A percentile compares a stretch with the other conserved stretches of the same genome.
phyloP scores from a whole-genome alignment of 2,329 filamentous ascomycete species.

The Phialocephala sp. region DNA sequence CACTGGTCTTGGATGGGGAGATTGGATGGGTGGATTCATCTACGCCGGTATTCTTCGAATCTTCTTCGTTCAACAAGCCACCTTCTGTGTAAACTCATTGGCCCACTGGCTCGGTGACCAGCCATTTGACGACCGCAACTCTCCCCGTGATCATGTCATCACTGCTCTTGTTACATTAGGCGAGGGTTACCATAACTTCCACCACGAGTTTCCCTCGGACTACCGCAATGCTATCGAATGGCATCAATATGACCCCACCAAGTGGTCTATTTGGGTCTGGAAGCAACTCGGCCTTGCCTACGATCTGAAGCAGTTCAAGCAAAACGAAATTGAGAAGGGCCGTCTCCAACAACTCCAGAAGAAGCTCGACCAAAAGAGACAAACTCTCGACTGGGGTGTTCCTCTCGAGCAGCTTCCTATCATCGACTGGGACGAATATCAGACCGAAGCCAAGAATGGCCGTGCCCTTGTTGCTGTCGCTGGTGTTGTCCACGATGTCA shows the following conservation, averaged over 20 bases:
- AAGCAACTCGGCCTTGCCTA: slow-evolving; percentile 85
- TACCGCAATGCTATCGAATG: slow-evolving; percentile 92
- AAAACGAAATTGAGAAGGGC: slow-evolving; percentile 92
- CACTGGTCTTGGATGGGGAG: slow-evolving; percentile 79
- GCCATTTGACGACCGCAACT: slow-evolving; percentile 92
- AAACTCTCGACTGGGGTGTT: slow-evolving; percentile 83
- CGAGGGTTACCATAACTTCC: slow-evolving; percentile 94
- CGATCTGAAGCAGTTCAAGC: slow-evolving; percentile 88
- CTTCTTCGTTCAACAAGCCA: slow-evolving; percentile 90
- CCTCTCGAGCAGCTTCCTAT: slow-evolving; percentile 86
- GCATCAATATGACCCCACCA: slow-evolving; percentile 92
- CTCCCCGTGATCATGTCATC: slow-evolving; percentile 84
- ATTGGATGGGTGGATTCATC: slow-evolving; percentile 82
- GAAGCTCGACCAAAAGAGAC: slow-evolving; percentile 88
- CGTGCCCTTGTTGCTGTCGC: slow-evolving; percentile 79
- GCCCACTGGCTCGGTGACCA: slow-evolving; percentile 92
- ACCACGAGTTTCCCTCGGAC: slow-evolving; percentile 92
- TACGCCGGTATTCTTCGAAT: slow-evolving; percentile 86
- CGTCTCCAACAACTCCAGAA: slow-evolving; percentile 88
- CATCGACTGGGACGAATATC: slow-evolving; percentile 85
- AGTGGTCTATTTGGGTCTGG: slow-evolving; percentile 86
- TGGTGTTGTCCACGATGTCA: slow-evolving; percentile 85
- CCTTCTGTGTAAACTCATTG: slow-evolving; percentile 91
- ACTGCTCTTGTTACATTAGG: slow-evolving; percentile 85
- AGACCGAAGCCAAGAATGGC: slow-evolving; percentile 77